A percentile compares a stretch with the other conserved stretches of the same genome.
Conservation (phyloP, 2,329 filamentous ascomycete genomes). For the Aspergillus thermomutatus region DNA sequence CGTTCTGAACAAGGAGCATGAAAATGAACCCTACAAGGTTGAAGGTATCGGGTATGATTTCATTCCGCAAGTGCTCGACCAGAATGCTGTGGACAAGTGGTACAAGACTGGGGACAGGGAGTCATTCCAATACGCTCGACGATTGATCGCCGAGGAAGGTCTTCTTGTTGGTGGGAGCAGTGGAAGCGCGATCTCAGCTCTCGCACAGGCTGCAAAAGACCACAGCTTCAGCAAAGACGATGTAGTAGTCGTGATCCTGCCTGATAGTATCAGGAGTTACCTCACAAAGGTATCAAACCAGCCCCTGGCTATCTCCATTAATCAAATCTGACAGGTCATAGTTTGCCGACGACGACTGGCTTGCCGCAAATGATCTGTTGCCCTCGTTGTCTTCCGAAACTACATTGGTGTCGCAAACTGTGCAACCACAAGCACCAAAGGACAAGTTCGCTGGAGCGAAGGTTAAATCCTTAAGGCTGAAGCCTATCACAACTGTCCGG, state of each 20-base stretch:
- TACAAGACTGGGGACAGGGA: conserved; percentile 96
- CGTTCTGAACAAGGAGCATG: conserved; percentile 71
- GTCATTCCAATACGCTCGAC: conserved; percentile 84
- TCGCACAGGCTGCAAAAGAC: conserved; percentile 73
- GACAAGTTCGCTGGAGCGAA: conserved; percentile 77
- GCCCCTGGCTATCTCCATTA: conserved; percentile 1
- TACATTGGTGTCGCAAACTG: conserved; percentile 28
- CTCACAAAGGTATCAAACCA: conserved; percentile 66
- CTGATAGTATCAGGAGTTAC: conserved; percentile 96
- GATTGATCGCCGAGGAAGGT: conserved; percentile 90
- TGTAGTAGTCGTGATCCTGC: conserved; percentile 83
- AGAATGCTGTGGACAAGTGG: conserved; percentile 80
- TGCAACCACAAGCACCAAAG: conserved; percentile 39
- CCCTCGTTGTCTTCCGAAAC: conserved; percentile 54
- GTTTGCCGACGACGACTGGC: conserved; percentile 98
- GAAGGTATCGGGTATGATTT: conserved; percentile 99
- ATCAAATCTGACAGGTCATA: conserved; percentile 24
- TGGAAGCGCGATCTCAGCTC: conserved; percentile 83
- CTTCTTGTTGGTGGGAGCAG: conserved; percentile 90
- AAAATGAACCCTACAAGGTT: conserved; percentile 89
- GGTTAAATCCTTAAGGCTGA: conserved; percentile 78
- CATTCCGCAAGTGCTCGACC: conserved; percentile 87
- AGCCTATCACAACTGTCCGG: conserved; percentile 84
- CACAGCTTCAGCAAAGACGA: conserved; percentile 76
- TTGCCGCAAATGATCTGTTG: conserved; percentile 91